phyloP scores from a whole-genome alignment of 495 filamentous ascomycete species.

The Choiromyces venosus region DNA sequence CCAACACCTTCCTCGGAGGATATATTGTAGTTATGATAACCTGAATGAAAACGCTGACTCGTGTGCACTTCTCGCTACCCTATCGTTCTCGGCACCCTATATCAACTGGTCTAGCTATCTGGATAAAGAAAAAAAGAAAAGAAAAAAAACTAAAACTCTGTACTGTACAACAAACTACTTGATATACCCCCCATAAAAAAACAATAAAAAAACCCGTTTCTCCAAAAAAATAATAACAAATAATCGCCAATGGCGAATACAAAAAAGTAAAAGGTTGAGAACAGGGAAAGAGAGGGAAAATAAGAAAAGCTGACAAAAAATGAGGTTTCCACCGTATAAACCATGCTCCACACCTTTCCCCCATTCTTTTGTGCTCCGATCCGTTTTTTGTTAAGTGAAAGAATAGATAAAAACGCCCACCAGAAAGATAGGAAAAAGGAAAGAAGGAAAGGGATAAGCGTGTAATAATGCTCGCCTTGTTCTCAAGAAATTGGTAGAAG shows the following conservation, averaged over 20 bases:
- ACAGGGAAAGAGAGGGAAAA: too few species aligned
- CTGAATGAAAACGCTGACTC: too few species aligned
- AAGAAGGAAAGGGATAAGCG: not conserved
- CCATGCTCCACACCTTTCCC: slow-evolving; percentile 4
- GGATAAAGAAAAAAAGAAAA: too few species aligned
- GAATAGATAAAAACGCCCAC: slow-evolving; percentile 9
- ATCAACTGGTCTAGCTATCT: not conserved
- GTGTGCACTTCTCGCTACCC: too few species aligned
- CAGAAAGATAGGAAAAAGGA: slow-evolving; percentile 12
- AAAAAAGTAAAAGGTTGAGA: not conserved
- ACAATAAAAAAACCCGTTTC: too few species aligned
- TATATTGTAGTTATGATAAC: too few species aligned
- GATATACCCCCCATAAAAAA: not conserved
- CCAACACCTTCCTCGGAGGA: too few species aligned
- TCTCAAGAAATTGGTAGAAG: not conserved
- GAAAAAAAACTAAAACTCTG: slow-evolving; percentile 1
- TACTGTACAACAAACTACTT: not conserved
- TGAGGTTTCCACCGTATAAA: not conserved
- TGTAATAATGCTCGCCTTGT: not conserved
- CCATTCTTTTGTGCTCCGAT: slow-evolving; percentile 9
- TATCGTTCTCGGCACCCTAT: too few species aligned
- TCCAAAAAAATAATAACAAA: too few species aligned
- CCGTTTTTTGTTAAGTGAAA: slow-evolving; percentile 4
- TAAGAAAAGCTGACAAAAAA: not conserved
- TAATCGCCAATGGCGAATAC: not conserved